These are phyloP conservation scores for Warburgia ugandensis DNA, from an alignment of 164 flowering plant genomes.

Conservation along the genomic window DNA sequence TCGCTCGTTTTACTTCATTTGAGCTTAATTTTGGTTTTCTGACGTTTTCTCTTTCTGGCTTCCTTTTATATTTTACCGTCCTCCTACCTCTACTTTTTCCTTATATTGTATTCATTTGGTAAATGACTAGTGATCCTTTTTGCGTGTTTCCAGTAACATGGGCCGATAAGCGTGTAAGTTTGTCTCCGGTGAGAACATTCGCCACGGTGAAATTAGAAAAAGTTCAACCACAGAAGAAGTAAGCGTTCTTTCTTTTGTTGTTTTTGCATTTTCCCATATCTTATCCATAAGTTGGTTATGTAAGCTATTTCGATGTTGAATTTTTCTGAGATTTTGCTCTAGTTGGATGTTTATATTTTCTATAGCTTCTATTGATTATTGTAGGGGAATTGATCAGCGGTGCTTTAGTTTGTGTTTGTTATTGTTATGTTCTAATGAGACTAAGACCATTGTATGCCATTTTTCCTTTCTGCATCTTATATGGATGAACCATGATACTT, in stretches of 20 bases:
- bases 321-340: background rate
- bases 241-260: constrained; percentile 11
- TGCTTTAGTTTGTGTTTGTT: background rate
- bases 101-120: background rate
- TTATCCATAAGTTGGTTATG: background rate
- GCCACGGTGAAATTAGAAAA: constrained; percentile 25
- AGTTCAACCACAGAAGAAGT: constrained; percentile 37
- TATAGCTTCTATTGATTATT: background rate
- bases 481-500: too few species aligned
- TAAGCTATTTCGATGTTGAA: background rate
- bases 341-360: background rate
- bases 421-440: too few species aligned
- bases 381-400: background rate
- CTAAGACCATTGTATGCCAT: too few species aligned
- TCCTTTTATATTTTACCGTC: background rate
- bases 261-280: background rate
- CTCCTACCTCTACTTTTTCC: background rate
- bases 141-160: constrained; percentile 19
- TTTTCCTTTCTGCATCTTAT: too few species aligned
- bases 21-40: background rate
- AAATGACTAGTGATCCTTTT: too few species aligned
- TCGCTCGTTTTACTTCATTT: background rate
- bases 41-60: too few species aligned
- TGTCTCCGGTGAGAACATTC: constrained; percentile 26
- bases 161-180: constrained; percentile 11